Base-by-base conservation (phyloP, 305 asterid species). In the Solanum hybrid region DNA sequence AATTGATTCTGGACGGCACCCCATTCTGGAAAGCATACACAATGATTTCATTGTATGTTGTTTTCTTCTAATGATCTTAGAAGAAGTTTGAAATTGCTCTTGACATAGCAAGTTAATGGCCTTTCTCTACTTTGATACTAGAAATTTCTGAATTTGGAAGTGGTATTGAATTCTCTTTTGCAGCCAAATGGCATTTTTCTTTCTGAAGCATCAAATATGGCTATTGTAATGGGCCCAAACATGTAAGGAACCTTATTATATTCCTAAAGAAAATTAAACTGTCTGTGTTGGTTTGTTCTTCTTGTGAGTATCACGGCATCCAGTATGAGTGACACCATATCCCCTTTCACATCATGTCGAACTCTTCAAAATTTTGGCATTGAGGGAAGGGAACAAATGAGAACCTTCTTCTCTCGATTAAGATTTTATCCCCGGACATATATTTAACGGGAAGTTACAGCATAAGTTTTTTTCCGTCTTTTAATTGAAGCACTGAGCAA, bases 201-300 rank as follows among this genome's bases (percentile, higher is more conserved):
- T 80, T 96, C 99, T 87, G 99, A 96, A 92, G 98, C 99, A 91
- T 96, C 99, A 92, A 96, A 96, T 91, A 95, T 96, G 98, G 93
- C 95, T 69, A 91, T 96, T 86, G 98, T 97, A 90, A 95, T 95
- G 31, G 99, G 99, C 89, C 99, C 99, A 90, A 97, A 97, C 96
- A 97, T 97, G 99, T 97, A 95, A 96, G 98, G 88, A 88, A 87
- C 85, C 46, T 51, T 80, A 69, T 73, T 66, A 64, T 64, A 64
- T 22, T 75, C 79, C 86, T 86, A 75, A 87, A 87, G 7, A 37
- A 51, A 14, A 31, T 84, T 9, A 10, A 51, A 24, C 69, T 38
- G 35, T 80, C 60, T 8, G 24, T 80, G 69, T 38, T 4, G 7
- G 66, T 38, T 36, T 80, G 31, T 38, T 40, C 27, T 29, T 79